Conservation (phyloP, 78 protist genomes). For the Dictyostelium firmibasis region DNA sequence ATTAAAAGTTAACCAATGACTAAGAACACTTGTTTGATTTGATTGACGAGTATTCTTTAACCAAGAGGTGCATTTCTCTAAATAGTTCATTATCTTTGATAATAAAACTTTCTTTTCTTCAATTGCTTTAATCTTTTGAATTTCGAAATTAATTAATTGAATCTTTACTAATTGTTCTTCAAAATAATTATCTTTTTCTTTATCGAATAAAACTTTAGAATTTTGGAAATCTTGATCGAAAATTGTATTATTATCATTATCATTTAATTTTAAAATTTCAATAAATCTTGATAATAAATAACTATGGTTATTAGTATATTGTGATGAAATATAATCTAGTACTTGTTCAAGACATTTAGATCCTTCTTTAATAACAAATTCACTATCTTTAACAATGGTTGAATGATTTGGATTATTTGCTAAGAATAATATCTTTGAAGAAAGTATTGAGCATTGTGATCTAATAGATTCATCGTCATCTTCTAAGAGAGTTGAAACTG, state of each 20-base stretch:
- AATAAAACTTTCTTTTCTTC: not conserved
- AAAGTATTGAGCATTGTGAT: not conserved
- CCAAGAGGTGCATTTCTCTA: not conserved
- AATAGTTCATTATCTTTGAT: not conserved
- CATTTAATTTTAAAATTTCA: not conserved
- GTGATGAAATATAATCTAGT: not conserved
- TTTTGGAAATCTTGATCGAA: conserved; percentile 35
- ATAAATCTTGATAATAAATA: not conserved
- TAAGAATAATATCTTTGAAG: not conserved
- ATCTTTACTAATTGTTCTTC: conserved; percentile 33
- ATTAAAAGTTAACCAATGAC: conserved; percentile 41
- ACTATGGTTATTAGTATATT: not conserved
- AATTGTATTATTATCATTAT: not conserved
- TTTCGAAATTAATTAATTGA: conserved; percentile 17
- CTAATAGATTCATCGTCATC: conserved; percentile 58
- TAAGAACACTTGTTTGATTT: conserved; percentile 18
- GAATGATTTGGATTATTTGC: not conserved
- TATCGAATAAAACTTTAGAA: conserved; percentile 56
- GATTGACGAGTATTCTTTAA: conserved; percentile 9
- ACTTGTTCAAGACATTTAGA: conserved; percentile 21
- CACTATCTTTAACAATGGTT: not conserved
- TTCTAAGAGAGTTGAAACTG: conserved; percentile 9
- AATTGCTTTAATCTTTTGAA: not conserved
- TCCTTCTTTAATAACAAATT: not conserved
- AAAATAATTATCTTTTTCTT: conserved; percentile 78